Evolutionary conservation across 2,329 filamentous ascomycete species (phyloP).

Genomic region (Colletotrichum navitas): DNA sequence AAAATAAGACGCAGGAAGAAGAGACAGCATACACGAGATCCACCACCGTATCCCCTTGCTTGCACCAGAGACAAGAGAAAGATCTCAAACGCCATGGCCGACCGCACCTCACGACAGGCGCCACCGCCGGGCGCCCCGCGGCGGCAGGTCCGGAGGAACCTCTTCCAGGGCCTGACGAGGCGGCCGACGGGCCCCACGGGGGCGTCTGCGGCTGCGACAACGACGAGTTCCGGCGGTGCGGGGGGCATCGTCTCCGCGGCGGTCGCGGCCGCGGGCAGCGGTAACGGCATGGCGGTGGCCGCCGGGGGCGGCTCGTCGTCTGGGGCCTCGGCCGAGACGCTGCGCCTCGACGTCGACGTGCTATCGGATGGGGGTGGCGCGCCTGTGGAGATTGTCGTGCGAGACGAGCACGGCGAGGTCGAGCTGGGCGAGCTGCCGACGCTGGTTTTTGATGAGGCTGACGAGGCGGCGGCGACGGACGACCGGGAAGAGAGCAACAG

Average conservation of each 20-base stretch:
- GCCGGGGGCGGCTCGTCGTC: conserved; percentile 31
- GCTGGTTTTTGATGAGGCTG: conserved; percentile 65
- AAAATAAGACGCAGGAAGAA: not conserved
- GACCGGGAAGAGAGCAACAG: conserved; percentile 69
- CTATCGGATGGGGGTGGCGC: conserved; percentile 50
- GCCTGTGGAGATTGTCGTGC: conserved; percentile 69
- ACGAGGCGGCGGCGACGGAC: conserved; percentile 67
- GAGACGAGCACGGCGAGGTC: conserved; percentile 73
- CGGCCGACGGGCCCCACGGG: conserved; percentile 61
- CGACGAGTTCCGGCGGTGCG: conserved; percentile 45
- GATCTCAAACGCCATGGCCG: conserved; percentile 22
- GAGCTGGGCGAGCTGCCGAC: conserved; percentile 70
- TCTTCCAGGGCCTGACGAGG: conserved; percentile 71
- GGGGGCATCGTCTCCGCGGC: conserved; percentile 28
- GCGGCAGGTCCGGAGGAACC: conserved; percentile 62
- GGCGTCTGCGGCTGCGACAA: not conserved
- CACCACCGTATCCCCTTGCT: not conserved
- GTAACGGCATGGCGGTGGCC: not conserved
- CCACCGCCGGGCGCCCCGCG: conserved; percentile 35
- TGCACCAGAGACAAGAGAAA: not conserved
- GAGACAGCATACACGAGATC: conserved; percentile 2
- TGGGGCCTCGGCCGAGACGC: conserved; percentile 58
- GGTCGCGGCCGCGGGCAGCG: conserved; percentile 41
- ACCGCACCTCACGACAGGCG: conserved; percentile 30
- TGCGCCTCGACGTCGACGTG: conserved; percentile 62